These are phyloP conservation scores for Diaporthe ampelina DNA, from an alignment of 2,329 filamentous ascomycete species.

Conservation along the genomic window DNA sequence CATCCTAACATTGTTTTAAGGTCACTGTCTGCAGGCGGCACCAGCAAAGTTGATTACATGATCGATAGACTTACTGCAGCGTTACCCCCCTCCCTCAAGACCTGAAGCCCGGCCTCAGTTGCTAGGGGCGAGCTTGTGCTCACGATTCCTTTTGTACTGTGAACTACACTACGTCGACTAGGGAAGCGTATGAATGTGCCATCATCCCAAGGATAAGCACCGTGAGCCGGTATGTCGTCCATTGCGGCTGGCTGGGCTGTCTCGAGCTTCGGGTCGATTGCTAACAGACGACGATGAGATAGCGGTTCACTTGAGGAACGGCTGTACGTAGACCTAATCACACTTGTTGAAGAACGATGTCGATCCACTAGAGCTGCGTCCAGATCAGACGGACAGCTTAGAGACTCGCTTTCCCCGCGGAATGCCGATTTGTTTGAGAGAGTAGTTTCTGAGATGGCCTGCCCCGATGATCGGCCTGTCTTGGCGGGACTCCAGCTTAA, in stretches of 20 bases:
- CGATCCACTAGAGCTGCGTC: too few species aligned
- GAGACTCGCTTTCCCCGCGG: not conserved
- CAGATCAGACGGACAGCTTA: not conserved
- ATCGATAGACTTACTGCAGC: slow-evolving; percentile 76
- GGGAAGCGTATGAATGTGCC: slow-evolving; percentile 54
- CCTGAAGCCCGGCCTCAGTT: slow-evolving; percentile 83
- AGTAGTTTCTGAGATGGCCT: not conserved
- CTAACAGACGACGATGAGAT: not conserved
- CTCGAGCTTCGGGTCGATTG: not conserved
- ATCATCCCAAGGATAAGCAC: slow-evolving; percentile 39
- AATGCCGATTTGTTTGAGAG: not conserved
- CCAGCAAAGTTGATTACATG: not conserved
- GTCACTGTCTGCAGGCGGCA: slow-evolving; percentile 34
- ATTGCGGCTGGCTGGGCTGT: not conserved
- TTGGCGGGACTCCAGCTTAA: not conserved
- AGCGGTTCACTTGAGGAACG: too few species aligned
- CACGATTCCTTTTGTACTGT: slow-evolving; percentile 91
- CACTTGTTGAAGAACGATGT: too few species aligned
- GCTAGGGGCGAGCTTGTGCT: slow-evolving; percentile 90
- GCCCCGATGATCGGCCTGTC: slow-evolving; percentile 13
- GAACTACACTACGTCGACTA: slow-evolving; percentile 88
- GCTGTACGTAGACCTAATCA: too few species aligned
- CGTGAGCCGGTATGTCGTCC: not conserved
- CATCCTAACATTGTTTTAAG: slow-evolving; percentile 71
- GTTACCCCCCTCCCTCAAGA: slow-evolving; percentile 88